Conservation (phyloP, 2,329 filamentous ascomycete genomes). For the Colletotrichum cuscutae region DNA sequence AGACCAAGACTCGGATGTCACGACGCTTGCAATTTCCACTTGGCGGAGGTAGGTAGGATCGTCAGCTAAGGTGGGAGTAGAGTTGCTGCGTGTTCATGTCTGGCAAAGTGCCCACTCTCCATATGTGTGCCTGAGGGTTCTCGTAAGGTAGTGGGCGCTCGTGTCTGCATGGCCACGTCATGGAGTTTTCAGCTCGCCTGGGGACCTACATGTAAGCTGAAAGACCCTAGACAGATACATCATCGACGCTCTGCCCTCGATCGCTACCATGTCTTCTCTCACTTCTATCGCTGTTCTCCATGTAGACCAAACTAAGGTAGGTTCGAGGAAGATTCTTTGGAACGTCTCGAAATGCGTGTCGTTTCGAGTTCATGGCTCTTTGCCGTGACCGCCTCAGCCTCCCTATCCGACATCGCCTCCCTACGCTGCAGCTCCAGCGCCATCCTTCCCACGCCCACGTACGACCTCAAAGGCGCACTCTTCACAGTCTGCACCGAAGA, state of each 20-base stretch:
- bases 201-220: background rate
- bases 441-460: background rate
- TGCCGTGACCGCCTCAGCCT: background rate
- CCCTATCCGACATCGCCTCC: background rate
- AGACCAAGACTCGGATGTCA: too few species aligned
- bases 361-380: background rate
- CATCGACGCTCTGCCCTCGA: background rate
- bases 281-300: too few species aligned
- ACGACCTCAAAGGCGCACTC: background rate
- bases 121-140: too few species aligned
- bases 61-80: too few species aligned
- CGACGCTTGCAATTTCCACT: too few species aligned
- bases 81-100: too few species aligned
- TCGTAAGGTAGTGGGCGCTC: background rate
- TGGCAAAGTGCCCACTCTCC: too few species aligned
- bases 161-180: background rate
- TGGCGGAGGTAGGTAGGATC: too few species aligned
- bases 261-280: too few species aligned
- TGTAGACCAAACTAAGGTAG: too few species aligned
- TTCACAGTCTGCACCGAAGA: background rate
- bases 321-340: too few species aligned
- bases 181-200: background rate
- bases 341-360: background rate
- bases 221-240: background rate
- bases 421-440: background rate